Percentiles rank a stretch among this genome's conserved stretches.
Evolutionary conservation across 1,284 basidiomycete genomes (phyloP).

Genomic region (Trametes pubescens): DNA sequence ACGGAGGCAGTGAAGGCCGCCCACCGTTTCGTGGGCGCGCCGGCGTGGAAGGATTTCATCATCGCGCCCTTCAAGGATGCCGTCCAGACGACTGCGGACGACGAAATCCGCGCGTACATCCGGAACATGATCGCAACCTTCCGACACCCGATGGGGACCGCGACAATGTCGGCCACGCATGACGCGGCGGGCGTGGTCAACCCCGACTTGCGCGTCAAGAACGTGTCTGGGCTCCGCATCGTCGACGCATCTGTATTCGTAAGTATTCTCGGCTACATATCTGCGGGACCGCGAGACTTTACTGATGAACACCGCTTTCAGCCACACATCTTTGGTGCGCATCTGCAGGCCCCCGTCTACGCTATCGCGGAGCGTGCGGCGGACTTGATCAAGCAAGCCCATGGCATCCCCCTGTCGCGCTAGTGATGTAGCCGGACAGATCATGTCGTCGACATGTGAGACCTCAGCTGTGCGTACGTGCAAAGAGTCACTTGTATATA

Average conservation of each 20-base stretch:
- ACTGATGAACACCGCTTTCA: conserved; percentile 11
- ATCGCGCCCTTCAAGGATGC: conserved; percentile 11
- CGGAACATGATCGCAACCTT: conserved; percentile 11
- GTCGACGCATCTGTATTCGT: conserved; percentile 47
- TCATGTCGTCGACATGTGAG: not conserved
- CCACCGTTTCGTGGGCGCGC: conserved; percentile 31
- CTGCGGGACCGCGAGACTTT: not conserved
- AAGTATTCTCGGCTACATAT: conserved; percentile 10
- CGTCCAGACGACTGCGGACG: conserved; percentile 14
- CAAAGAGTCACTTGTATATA: too few species aligned
- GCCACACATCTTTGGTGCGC: conserved; percentile 36
- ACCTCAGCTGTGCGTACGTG: too few species aligned
- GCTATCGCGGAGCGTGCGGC: conserved; percentile 39
- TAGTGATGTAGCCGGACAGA: not conserved
- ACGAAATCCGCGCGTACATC: conserved; percentile 24
- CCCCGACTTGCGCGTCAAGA: conserved; percentile 43
- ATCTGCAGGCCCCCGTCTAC: conserved; percentile 35
- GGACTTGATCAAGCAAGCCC: conserved; percentile 33
- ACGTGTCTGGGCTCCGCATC: conserved; percentile 41
- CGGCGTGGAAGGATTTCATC: conserved; percentile 26
- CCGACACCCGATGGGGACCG: conserved; percentile 28
- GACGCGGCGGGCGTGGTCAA: conserved; percentile 39
- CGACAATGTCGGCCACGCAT: conserved; percentile 19
- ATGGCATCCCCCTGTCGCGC: not conserved
- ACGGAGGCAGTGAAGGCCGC: conserved; percentile 30